These are phyloP conservation scores for Clarireedia homoeocarpa DNA, from an alignment of 2,329 filamentous ascomycete genomes.

Conservation along the genomic window DNA sequence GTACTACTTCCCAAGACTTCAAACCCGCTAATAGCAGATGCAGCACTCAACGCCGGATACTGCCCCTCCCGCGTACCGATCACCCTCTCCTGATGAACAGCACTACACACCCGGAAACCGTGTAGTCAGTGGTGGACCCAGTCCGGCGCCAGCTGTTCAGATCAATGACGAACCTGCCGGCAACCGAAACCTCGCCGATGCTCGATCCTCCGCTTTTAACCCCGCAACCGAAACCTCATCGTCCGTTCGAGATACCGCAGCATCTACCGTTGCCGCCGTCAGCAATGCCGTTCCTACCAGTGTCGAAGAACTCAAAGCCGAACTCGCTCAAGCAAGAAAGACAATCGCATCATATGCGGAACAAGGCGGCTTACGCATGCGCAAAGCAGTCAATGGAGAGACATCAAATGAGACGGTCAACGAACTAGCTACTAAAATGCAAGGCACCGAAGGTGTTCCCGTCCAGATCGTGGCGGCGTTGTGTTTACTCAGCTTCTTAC, in stretches of 20 bases:
- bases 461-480: conserved; percentile 77
- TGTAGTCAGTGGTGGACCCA: conserved; percentile 18
- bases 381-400: conserved; percentile 58
- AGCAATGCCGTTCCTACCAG: conserved; percentile 36
- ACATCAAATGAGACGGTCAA: conserved; percentile 38
- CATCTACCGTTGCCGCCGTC: conserved; percentile 34
- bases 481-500: conserved; percentile 82
- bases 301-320: conserved; percentile 59
- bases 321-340: conserved; percentile 68
- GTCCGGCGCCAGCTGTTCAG: conserved; percentile 34
- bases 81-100: conserved; percentile 40
- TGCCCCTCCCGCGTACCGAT: conserved; percentile 43
- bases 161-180: conserved; percentile 35
- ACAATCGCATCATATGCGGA: conserved; percentile 62
- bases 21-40: neutral
- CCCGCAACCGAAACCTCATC: conserved; percentile 44
- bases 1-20: neutral
- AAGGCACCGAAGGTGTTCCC: conserved; percentile 60
- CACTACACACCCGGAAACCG: conserved; percentile 27
- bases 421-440: conserved; percentile 45
- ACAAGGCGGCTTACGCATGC: conserved; percentile 69
- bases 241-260: conserved; percentile 18
- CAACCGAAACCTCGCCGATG: conserved; percentile 37
- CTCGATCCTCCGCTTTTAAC: conserved; percentile 64
- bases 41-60: conserved; percentile 19